Conservation (phyloP, 176 grass and related monocot genomes). For the Lolium perenne region DNA sequence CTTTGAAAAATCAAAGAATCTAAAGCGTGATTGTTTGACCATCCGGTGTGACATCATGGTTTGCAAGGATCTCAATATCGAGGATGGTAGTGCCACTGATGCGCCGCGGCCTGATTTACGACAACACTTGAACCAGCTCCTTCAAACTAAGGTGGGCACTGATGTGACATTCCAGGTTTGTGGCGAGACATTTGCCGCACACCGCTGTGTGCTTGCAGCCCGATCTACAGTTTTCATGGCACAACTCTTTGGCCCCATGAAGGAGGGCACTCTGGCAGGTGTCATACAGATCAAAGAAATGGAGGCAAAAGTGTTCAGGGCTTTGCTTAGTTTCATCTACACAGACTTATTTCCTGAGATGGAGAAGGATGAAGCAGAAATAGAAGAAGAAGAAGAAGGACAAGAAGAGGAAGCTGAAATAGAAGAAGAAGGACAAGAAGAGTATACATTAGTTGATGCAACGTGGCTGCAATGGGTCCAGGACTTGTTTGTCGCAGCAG, state of each 20-base stretch:
- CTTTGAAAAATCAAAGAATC: not conserved
- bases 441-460: not conserved
- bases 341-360: not conserved
- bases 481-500: slow-evolving; percentile 1
- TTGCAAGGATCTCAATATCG: not conserved
- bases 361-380: not conserved
- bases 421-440: not conserved
- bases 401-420: not conserved
- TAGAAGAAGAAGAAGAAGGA: not conserved
- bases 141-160: slow-evolving; percentile 15
- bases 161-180: slow-evolving; percentile 52
- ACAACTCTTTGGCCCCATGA: slow-evolving; percentile 55
- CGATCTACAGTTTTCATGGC: slow-evolving; percentile 51
- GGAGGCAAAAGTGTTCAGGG: slow-evolving; percentile 36
- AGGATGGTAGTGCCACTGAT: not conserved
- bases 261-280: slow-evolving; percentile 19
- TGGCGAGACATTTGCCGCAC: slow-evolving; percentile 38
- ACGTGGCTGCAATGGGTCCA: not conserved
- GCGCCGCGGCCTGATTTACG: not conserved
- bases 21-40: slow-evolving; percentile 26
- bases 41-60: slow-evolving; percentile 6
- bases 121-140: slow-evolving; percentile 33
- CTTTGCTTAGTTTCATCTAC: slow-evolving; percentile 21
- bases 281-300: slow-evolving; percentile 45
- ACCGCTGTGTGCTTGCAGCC: slow-evolving; percentile 50